A percentile compares a stretch with the other conserved stretches of the same genome.
Evolutionary conservation across 495 filamentous ascomycete species (phyloP).

Genomic region (Talaromyces ruber): DNA sequence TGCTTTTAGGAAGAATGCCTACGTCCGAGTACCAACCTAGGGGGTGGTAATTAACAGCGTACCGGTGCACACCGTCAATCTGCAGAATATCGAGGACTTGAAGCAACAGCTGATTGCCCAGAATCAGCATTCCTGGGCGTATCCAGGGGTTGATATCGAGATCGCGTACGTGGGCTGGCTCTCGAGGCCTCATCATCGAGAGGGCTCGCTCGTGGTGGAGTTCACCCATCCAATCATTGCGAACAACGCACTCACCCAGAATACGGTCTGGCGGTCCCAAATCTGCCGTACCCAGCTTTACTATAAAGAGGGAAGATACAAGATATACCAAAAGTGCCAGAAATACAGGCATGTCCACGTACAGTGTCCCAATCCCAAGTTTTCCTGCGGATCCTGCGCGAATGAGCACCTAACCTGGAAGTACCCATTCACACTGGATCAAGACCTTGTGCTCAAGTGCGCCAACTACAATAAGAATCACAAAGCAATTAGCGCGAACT

Average conservation of each 20-base stretch:
- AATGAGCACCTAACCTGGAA: slow-evolving; percentile 11
- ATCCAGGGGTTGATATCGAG: background rate
- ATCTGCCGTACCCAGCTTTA: slow-evolving; percentile 1
- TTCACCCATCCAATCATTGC: slow-evolving; percentile 11
- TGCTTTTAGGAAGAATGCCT: no score
- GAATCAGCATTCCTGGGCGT: no score
- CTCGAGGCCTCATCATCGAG: background rate
- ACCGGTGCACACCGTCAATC: no score
- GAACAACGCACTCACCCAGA: slow-evolving; percentile 11
- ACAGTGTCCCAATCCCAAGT: slow-evolving; percentile 7
- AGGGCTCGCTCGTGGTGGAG: slow-evolving; percentile 13
- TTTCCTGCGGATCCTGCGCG: slow-evolving; percentile 9
- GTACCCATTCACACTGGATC: slow-evolving; percentile 6
- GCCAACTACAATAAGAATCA: slow-evolving; percentile 11
- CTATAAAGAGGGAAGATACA: slow-evolving; percentile 8
- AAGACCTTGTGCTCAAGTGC: slow-evolving; percentile 4
- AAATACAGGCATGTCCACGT: slow-evolving; percentile 12
- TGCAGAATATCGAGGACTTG: no score
- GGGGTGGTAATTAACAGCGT: no score
- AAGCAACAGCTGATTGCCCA: no score
- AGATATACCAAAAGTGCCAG: slow-evolving; percentile 10
- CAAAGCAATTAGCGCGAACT: no score
- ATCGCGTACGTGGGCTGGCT: slow-evolving; percentile 4
- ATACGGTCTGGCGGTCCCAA: slow-evolving; percentile 7
- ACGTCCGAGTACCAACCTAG: no score